These are phyloP conservation scores for Heterobasidion irregulare DNA, from an alignment of 1,284 basidiomycete species.

Conservation along the genomic window DNA sequence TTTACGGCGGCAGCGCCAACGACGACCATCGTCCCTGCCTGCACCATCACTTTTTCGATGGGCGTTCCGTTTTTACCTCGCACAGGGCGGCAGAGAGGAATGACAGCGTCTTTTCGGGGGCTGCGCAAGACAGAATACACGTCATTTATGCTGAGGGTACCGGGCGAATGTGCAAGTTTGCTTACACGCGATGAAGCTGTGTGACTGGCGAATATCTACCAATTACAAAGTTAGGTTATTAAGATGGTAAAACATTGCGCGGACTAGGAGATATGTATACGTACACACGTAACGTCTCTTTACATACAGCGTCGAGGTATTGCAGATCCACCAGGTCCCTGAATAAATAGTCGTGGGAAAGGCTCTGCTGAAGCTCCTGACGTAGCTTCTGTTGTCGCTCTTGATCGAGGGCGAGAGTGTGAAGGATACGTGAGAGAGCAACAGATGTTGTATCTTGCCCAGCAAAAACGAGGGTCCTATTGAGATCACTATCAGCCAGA, in stretches of 20 bases:
- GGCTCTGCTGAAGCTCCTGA: conserved; percentile 9
- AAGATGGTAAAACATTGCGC: background rate
- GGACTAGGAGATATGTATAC: background rate
- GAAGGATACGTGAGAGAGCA: conserved; percentile 11
- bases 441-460: conserved; percentile 16
- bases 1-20: background rate
- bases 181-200: conserved; percentile 10
- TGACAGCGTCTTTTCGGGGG: background rate
- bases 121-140: background rate
- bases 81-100: background rate
- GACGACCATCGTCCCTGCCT: background rate
- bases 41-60: background rate
- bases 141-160: background rate
- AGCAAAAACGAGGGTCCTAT: conserved; percentile 12
- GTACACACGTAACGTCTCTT: conserved; percentile 11
- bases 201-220: conserved; percentile 8
- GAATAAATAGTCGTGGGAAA: conserved; percentile 5
- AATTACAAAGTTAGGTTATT: background rate
- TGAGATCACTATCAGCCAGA: background rate
- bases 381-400: conserved; percentile 13
- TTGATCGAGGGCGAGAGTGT: conserved; percentile 12
- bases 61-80: background rate
- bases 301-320: conserved; percentile 12
- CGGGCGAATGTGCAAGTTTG: background rate
- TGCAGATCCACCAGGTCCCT: conserved; percentile 7